phyloP scores from a whole-genome alignment of 805 yeast species.

The Tetrapisispora nanseiensis region DNA sequence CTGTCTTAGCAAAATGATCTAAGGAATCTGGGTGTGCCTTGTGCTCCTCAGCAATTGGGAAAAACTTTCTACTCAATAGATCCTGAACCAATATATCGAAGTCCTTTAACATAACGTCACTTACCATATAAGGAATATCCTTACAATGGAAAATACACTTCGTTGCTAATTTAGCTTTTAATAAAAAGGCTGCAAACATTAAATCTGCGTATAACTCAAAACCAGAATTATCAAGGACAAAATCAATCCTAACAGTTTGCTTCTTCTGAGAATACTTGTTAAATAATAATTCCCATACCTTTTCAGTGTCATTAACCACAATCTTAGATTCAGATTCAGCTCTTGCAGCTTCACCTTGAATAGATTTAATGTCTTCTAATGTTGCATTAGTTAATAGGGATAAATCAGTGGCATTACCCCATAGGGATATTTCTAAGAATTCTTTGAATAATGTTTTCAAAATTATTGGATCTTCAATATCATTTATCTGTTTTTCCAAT shows the following conservation, averaged over 20 bases:
- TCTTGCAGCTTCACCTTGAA: slow-evolving; percentile 85
- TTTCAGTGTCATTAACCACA: slow-evolving; percentile 59
- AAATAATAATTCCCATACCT: slow-evolving; percentile 51
- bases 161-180: slow-evolving; percentile 59
- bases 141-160: slow-evolving; percentile 78
- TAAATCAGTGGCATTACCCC: slow-evolving; percentile 98
- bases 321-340: slow-evolving; percentile 73
- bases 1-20: slow-evolving; percentile 37
- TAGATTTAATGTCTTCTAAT: slow-evolving; percentile 77
- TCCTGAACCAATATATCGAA: slow-evolving; percentile 49
- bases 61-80: slow-evolving; percentile 42
- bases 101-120: slow-evolving; percentile 87
- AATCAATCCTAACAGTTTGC: slow-evolving; percentile 50
- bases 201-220: slow-evolving; percentile 90
- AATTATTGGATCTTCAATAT: slow-evolving; percentile 31
- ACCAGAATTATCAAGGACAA: slow-evolving; percentile 88
- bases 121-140: slow-evolving; percentile 92
- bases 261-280: slow-evolving; percentile 3
- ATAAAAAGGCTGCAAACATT: slow-evolving; percentile 49
- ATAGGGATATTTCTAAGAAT: slow-evolving; percentile 75
- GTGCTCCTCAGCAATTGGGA: slow-evolving; percentile 27
- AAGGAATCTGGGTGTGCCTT: slow-evolving; percentile 33
- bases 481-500: slow-evolving; percentile 27
- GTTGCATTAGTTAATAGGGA: slow-evolving; percentile 84
- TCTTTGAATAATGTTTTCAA: slow-evolving; percentile 62